A percentile compares a stretch with the other conserved stretches of the same genome.
Conservation (phyloP, 306 rosid species). For the Corylus heterophylla region DNA sequence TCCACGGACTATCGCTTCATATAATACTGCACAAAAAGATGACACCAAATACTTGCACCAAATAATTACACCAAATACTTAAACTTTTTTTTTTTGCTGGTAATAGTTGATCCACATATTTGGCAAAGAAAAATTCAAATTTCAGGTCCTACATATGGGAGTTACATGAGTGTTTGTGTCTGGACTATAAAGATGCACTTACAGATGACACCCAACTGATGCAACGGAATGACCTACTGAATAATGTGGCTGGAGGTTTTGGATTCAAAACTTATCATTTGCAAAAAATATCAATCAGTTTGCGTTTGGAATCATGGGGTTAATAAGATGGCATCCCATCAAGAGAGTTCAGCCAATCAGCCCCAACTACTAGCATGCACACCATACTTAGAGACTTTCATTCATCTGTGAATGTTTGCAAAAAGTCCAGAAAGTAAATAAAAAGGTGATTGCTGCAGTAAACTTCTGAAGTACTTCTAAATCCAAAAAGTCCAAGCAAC, state of each 20-base stretch:
- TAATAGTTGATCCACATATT: conserved; percentile 9
- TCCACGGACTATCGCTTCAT: conserved; percentile 87
- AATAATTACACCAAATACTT: too few relatives aligned
- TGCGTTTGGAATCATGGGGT: neutral
- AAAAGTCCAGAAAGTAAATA: neutral
- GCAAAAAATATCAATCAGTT: neutral
- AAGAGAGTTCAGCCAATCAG: neutral
- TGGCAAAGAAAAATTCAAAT: conserved; percentile 11
- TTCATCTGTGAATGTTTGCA: neutral
- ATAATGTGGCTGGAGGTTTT: neutral
- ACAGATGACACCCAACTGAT: neutral
- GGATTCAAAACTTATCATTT: neutral
- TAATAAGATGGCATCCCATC: neutral
- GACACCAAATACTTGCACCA: conserved; percentile 15
- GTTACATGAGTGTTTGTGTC: neutral
- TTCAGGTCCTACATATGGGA: conserved; percentile 4
- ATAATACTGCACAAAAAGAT: conserved; percentile 63
- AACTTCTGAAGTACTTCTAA: neutral
- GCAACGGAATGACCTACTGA: neutral
- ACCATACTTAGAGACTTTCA: neutral
- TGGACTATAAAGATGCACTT: neutral
- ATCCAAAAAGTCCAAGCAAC: neutral
- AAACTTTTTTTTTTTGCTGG: neutral
- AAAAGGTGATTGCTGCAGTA: neutral
- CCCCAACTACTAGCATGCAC: neutral